Base-by-base conservation (phyloP, 805 yeast species). In the Saccharomycopsis sp. region DNA sequence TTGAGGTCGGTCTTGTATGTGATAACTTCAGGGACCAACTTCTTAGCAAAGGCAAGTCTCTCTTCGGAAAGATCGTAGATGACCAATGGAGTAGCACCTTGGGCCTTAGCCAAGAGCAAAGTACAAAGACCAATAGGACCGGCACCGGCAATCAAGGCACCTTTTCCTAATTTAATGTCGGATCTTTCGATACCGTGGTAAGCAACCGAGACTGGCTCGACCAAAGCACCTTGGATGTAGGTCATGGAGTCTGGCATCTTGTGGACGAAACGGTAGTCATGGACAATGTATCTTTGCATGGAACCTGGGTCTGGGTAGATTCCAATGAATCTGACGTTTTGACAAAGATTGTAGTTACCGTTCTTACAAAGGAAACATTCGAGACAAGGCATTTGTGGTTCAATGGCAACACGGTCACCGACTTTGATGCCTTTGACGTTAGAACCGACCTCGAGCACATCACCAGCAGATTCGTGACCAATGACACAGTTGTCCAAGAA, bases 41-140 rank as follows among this genome's bases (percentile, higher is more conserved):
- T 65, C 62, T 75, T 71, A 16, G 83, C 84, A 60, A 79, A 75
- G 40, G 70, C 72, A 53, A 81, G 69, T 57, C 84, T 73, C 51
- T 71, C 70, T 21, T 67, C 68, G 54, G 74, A 70, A 48, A 80
- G 66, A 65, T 80, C 84, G 3, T 82, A 77, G 62, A 80, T 77
- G 18, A 74, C 76, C 16, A 81, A 61, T 34, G 84, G 84, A 34
- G 77, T 71, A 3, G 82, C 81, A 23, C 85, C 85, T 1, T 78
- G 72, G 14, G 82, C 83, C 37, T 74, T 71, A 9, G 82, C 82
- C 52, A 79, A 66, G 2, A 75, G 61, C 53, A 81, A 73, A 24
- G 80, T 68, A 47, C 78, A 73, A 34, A 80, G 67, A 15, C 85
- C 85, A 62, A 81, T 81, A n/a, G 85, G 84, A 21, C 85, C 84